These are phyloP conservation scores for Phytopythium delawarense DNA, from an alignment of 352 stramenopile genomes.

Conservation along the genomic window DNA sequence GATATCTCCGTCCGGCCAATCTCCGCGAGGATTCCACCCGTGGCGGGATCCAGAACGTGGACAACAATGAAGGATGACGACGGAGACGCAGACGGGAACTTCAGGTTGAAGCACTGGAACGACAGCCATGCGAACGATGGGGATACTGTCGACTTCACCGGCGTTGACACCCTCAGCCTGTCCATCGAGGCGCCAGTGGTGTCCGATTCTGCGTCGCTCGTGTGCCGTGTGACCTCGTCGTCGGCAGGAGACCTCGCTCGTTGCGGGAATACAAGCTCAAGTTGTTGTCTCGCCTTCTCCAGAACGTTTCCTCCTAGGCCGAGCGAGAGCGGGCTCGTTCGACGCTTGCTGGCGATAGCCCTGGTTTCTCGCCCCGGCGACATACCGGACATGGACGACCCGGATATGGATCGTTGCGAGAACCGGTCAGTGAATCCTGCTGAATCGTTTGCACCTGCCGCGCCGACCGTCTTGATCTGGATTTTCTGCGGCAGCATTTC, in stretches of 20 bases:
- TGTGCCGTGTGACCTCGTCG: not conserved
- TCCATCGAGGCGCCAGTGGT: not conserved
- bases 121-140: constrained; percentile 62
- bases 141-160: constrained; percentile 3
- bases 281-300: constrained; percentile 32
- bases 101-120: constrained; percentile 82
- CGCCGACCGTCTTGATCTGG: constrained; percentile 9
- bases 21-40: constrained; percentile 34
- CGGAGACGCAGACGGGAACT: constrained; percentile 47
- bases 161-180: not conserved
- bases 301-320: constrained; percentile 52
- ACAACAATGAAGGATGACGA: constrained; percentile 69
- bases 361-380: constrained; percentile 2
- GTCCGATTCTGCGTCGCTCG: not conserved
- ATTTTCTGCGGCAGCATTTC: constrained; percentile 17
- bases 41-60: constrained; percentile 47
- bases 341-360: constrained; percentile 6
- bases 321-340: constrained; percentile 60
- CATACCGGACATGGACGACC: not conserved
- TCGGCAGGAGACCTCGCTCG: not conserved
- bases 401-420: constrained; percentile 4
- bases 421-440: not conserved
- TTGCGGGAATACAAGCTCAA: constrained; percentile 25
- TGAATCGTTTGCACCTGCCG: too few species aligned
- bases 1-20: constrained; percentile 76